Base-by-base conservation (phyloP, 139 green algal genomes). In the Tetraselmis striata region DNA sequence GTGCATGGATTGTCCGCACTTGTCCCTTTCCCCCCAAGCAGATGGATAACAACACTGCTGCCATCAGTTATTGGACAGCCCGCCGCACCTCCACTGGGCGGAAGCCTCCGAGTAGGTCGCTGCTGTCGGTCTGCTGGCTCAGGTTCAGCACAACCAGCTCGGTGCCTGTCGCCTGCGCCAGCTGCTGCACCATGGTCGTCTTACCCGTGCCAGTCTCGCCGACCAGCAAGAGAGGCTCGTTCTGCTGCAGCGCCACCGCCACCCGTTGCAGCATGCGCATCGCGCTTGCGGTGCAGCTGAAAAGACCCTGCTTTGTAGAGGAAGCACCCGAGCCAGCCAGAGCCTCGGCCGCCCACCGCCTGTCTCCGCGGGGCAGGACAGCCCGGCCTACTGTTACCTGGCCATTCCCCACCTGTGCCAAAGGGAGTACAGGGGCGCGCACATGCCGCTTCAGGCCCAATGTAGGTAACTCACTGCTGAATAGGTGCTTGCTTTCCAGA, bases 171-270 rank as follows among this genome's bases (percentile, higher is more conserved):
- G 87, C 87, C 87, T 92, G 88, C 29, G 93, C 93, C 75, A 97
- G 84, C 30, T 93, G 88, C 79, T 95, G 94, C 59, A 99, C 90
- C 25, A 96, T 80, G 0, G 97, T 96, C 1, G 97, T 99, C 84
- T 99, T 99, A 32, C 97, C 97, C 0, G 93, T 98, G 76, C 97
- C 97, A 31, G 97, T 99, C 91, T 99, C 97, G n/a, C 97, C 97
- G 2, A 99, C 97, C 76, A 99, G 89, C 82, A 99, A 90, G 76
- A 97, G 89, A 1, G 97, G 93, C 88, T 99, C 97, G 0, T 32
- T 77, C 67, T 89, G 82, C 1, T 82, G 59, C 2, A 96, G 79
- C 1, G 88, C 89, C 11, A 88, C 90, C 0, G 92, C 93, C n/a
- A 97, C 88, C 1, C 90, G 84, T 88, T 99, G 96, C 90, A 99